Percentiles rank a stretch among this genome's conserved stretches.
phyloP scores from a whole-genome alignment of 495 filamentous ascomycete genomes.

The Penicillium egyptiacum region DNA sequence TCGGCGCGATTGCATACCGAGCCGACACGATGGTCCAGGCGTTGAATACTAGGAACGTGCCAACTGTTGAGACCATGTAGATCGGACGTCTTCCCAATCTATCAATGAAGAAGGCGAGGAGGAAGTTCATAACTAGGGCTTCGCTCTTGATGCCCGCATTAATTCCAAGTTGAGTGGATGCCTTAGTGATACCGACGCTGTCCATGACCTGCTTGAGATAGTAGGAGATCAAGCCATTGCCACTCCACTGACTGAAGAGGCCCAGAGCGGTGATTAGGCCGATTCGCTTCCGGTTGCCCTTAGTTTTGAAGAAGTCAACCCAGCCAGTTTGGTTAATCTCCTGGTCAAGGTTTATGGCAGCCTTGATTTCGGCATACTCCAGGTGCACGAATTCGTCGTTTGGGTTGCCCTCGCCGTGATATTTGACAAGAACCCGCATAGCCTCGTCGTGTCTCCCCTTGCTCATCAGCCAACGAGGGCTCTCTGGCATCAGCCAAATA shows the following conservation, averaged over 20 bases:
- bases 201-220: constrained; percentile 57
- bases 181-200: constrained; percentile 52
- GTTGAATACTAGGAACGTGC: constrained; percentile 59
- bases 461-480: too few species aligned
- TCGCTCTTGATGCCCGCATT: constrained; percentile 25
- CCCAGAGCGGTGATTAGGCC: background rate
- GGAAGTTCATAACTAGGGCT: constrained; percentile 37
- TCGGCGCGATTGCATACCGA: constrained; percentile 47
- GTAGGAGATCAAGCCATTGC: background rate
- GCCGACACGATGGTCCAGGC: constrained; percentile 59
- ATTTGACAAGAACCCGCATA: too few species aligned
- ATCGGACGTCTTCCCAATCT: constrained; percentile 57
- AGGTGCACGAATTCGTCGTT: too few species aligned
- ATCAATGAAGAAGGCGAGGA: constrained; percentile 59
- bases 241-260: constrained; percentile 7
- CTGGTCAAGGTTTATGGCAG: too few species aligned
- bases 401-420: too few species aligned
- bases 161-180: constrained; percentile 46
- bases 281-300: constrained; percentile 2
- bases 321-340: too few species aligned
- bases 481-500: too few species aligned
- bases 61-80: constrained; percentile 55
- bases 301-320: constrained; percentile 2
- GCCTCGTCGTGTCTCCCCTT: too few species aligned
- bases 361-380: too few species aligned